Evolutionary conservation across 1,284 basidiomycete genomes (phyloP), one percentile per base, ranked within the genome.

Genomic region (Ustilago loliicola): DNA sequence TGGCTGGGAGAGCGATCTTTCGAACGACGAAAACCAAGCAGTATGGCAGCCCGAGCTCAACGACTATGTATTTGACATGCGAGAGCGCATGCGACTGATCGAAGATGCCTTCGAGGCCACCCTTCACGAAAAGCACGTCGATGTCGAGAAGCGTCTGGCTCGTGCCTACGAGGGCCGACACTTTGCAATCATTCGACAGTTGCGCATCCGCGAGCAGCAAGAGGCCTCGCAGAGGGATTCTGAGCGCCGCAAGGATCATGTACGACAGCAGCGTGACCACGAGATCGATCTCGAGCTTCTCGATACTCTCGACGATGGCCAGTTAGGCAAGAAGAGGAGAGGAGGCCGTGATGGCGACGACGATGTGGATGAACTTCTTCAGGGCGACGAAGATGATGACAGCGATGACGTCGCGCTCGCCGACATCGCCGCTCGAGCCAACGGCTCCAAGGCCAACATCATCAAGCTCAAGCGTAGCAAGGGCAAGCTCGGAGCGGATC

Each of bases 271-370:
- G 63, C 61, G 77, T 11, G 80, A 80, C 23, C 76, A 75, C 51
- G 82, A 85, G 63, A 81, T 85, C 57, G 83, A 85, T 23, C 60
- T 79, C 25, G 83, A 85, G 71, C 71, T 85, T 21, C 75, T 85
- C 34, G 82, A 76, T 40, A 85, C 81, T 11, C 74, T 85, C 7
- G 66, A 64, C 61, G 83, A 85, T 21, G 60, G 47, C 21, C 60
- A 74, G 40, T 45, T 32, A 25, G 64, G 61, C 15, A 68, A 61
- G 54, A 58, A 32, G 48, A 62, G 51, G 21, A 63, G 61, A 65
- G 60, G 40, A 27, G 61, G 58, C 9, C 42, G 50, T 11, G 72
- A 52, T 9, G 55, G 64, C 2, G 75, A 68, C 42, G 74, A 79
- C 21, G 73, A 77, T 13, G 66, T 68, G 17, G 73, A 68, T 38